These are phyloP conservation scores for Trifolium subterraneum DNA, from an alignment of 306 rosid genomes.

Conservation along the genomic window DNA sequence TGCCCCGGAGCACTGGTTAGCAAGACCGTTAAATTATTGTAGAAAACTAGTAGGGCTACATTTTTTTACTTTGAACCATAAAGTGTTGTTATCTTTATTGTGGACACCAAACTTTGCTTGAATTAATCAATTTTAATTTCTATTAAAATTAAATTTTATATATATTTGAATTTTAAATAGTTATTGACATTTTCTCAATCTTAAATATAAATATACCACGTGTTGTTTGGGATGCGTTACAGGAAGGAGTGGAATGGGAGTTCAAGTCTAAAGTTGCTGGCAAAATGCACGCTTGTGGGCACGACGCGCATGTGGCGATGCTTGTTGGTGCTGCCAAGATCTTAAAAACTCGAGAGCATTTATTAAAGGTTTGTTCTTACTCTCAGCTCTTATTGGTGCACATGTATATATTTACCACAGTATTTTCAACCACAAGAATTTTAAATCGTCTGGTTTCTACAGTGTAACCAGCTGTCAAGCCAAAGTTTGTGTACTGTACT, in stretches of 20 bases:
- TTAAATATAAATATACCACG: too few species aligned
- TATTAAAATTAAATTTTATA: background rate
- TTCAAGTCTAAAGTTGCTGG: conserved; percentile 88
- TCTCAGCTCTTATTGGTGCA: background rate
- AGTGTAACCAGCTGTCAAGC: too few species aligned
- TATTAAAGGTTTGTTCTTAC: conserved; percentile 65
- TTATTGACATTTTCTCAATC: too few species aligned
- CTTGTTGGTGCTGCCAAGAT: conserved; percentile 94
- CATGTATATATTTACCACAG: background rate
- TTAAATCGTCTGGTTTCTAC: too few species aligned
- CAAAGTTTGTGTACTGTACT: too few species aligned
- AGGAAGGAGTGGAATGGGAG: conserved; percentile 92
- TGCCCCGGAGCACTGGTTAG: too few species aligned
- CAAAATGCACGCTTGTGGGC: conserved; percentile 99
- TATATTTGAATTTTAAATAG: too few species aligned
- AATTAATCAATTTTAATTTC: background rate
- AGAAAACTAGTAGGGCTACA: background rate
- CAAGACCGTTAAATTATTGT: too few species aligned
- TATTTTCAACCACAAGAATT: background rate
- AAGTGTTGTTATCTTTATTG: background rate
- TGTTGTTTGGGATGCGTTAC: conserved; percentile 13
- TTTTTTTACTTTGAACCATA: background rate
- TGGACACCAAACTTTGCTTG: background rate
- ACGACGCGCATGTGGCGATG: conserved; percentile 98
- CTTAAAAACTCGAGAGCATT: conserved; percentile 82